phyloP scores from a whole-genome alignment of 805 yeast genomes.

The Lachancea fermentati region DNA sequence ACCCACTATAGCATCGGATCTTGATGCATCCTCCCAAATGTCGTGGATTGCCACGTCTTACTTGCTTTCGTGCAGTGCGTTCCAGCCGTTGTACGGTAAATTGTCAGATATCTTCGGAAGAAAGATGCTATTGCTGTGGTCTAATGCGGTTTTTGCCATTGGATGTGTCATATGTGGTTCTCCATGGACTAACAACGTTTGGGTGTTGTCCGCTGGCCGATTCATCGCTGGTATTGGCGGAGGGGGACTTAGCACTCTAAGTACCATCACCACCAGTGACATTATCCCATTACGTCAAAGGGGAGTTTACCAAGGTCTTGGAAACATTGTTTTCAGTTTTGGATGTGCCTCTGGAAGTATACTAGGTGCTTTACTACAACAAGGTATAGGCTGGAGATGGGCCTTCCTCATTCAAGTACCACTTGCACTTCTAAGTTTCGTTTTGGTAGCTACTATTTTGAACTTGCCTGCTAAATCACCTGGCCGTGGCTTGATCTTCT shows the following conservation, averaged over 20 bases:
- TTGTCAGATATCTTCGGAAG: slow-evolving; percentile 38
- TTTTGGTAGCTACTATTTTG: slow-evolving; percentile 35
- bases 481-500: slow-evolving; percentile 39
- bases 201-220: slow-evolving; percentile 31
- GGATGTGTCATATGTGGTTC: slow-evolving; percentile 36
- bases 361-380: slow-evolving; percentile 51
- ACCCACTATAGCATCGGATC: slow-evolving; percentile 59
- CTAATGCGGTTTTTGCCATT: slow-evolving; percentile 29
- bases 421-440: slow-evolving; percentile 38
- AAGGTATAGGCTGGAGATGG: slow-evolving; percentile 57
- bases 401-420: slow-evolving; percentile 49
- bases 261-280: slow-evolving; percentile 38
- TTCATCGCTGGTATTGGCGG: slow-evolving; percentile 40
- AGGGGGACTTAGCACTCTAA: slow-evolving; percentile 36
- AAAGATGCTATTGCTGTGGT: slow-evolving; percentile 33
- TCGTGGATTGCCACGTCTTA: slow-evolving; percentile 45
- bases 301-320: slow-evolving; percentile 75
- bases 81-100: slow-evolving; percentile 39
- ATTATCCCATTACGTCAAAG: slow-evolving; percentile 48
- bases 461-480: slow-evolving; percentile 44
- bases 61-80: slow-evolving; percentile 37
- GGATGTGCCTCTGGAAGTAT: slow-evolving; percentile 74
- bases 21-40: slow-evolving; percentile 53
- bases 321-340: slow-evolving; percentile 62
- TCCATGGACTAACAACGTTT: slow-evolving; percentile 27